These are phyloP conservation scores for Calonectria pauciramosa DNA, from an alignment of 2,329 filamentous ascomycete genomes.

Conservation along the genomic window DNA sequence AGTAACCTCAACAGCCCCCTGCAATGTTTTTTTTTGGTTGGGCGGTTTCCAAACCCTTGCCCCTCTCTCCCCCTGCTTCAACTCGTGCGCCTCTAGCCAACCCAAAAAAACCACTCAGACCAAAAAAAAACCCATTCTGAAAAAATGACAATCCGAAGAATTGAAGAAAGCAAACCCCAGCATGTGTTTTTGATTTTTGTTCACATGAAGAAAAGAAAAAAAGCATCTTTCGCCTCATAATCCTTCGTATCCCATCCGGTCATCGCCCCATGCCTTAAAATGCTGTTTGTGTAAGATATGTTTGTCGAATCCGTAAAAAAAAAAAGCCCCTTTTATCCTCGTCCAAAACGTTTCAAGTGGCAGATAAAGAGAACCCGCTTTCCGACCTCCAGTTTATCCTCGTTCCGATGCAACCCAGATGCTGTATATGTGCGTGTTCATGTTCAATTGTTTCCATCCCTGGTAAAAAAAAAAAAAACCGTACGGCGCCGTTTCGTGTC, in stretches of 20 bases:
- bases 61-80: constrained; percentile 23
- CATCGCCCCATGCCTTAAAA: constrained; percentile 30
- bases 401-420: constrained; percentile 28
- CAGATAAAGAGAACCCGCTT: constrained; percentile 24
- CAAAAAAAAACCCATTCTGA: constrained; percentile 11
- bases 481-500: constrained; percentile 26
- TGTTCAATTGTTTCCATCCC: constrained; percentile 24
- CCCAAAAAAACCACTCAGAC: constrained; percentile 16
- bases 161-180: constrained; percentile 29
- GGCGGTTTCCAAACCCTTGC: constrained; percentile 34
- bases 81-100: constrained; percentile 39
- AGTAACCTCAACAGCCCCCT: constrained; percentile 20
- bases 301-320: constrained; percentile 21
- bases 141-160: constrained; percentile 40
- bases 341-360: constrained; percentile 20
- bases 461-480: constrained; percentile 21
- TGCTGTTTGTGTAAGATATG: constrained; percentile 35
- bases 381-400: constrained; percentile 22
- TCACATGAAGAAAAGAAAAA: constrained; percentile 25
- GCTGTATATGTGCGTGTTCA: constrained; percentile 23
- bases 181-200: constrained; percentile 38
- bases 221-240: constrained; percentile 34
- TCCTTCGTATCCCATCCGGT: constrained; percentile 35
- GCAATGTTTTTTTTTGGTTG: constrained; percentile 27
- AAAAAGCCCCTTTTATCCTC: constrained; percentile 15